Conservation (phyloP, 2,329 filamentous ascomycete species). For the Trichoderma sp. region DNA sequence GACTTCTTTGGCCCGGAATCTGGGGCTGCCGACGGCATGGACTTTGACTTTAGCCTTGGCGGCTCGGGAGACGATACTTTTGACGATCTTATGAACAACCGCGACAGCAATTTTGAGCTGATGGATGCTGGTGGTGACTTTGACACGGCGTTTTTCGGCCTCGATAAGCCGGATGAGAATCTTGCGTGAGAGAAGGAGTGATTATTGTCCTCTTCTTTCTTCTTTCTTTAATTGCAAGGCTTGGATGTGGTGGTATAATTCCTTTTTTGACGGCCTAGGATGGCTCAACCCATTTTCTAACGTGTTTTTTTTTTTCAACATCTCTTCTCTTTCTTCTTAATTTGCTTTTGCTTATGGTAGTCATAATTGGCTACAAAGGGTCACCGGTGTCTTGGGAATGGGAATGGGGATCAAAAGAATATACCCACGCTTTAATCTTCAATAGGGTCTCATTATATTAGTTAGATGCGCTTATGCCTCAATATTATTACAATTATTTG, state of each 20-base stretch:
- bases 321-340: not conserved
- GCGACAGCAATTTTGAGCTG: conserved; percentile 39
- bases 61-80: conserved; percentile 41
- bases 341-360: too few relatives aligned
- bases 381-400: not conserved
- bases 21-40: conserved; percentile 39
- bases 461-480: not conserved
- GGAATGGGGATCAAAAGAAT: not conserved
- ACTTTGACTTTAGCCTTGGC: conserved; percentile 33
- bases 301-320: not conserved
- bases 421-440: not conserved
- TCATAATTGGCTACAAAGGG: too few relatives aligned
- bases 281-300: not conserved
- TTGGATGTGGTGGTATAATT: not conserved
- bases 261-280: not conserved
- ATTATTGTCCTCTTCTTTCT: not conserved
- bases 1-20: conserved; percentile 47
- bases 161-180: conserved; percentile 30
- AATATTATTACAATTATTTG: too few relatives aligned
- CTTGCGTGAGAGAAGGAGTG: conserved; percentile 7
- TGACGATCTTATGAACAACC: conserved; percentile 48
- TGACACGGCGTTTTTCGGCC: conserved; percentile 46
- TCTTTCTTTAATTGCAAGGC: not conserved
- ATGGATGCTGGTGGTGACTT: conserved; percentile 45
- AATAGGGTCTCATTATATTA: not conserved